A percentile compares a stretch with the other conserved stretches of the same genome.
Evolutionary conservation across 495 filamentous ascomycete genomes (phyloP).

Genomic region (Talaromyces liani): DNA sequence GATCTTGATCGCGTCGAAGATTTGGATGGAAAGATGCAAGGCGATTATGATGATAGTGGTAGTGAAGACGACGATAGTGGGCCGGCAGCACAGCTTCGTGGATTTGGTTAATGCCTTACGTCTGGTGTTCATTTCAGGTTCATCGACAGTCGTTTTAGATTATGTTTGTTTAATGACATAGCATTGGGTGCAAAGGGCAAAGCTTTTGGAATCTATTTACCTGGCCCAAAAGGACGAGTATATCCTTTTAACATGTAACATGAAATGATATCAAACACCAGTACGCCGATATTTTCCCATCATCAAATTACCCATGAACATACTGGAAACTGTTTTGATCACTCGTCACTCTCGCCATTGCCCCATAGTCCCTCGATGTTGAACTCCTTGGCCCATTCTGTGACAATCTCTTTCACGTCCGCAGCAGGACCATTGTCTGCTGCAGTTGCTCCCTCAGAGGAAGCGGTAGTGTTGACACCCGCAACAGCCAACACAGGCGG

Average conservation of each 20-base stretch:
- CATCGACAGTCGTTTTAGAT: background rate
- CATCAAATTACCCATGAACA: background rate
- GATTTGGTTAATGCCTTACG: conserved; percentile 20
- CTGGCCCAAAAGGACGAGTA: background rate
- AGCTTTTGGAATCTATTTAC: background rate
- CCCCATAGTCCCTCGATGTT: conserved; percentile 93
- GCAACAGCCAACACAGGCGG: conserved; percentile 59
- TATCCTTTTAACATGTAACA: background rate
- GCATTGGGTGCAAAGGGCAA: background rate
- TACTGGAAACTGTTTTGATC: conserved; percentile 20
- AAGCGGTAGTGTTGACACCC: conserved; percentile 11
- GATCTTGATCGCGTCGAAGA: conserved; percentile 61
- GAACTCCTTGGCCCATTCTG: conserved; percentile 92
- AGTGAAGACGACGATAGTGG: conserved; percentile 39
- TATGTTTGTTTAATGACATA: background rate
- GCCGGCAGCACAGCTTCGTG: conserved; percentile 34
- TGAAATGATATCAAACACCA: conserved; percentile 1
- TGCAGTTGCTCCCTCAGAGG: conserved; percentile 22
- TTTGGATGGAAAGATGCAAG: conserved; percentile 38
- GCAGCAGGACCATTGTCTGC: conserved; percentile 24
- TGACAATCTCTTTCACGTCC: conserved; percentile 81
- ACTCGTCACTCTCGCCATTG: conserved; percentile 44
- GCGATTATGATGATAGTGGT: conserved; percentile 23
- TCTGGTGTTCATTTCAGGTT: background rate
- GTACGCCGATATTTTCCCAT: background rate